A percentile compares a stretch with the other conserved stretches of the same genome.
phyloP scores from a whole-genome alignment of 2,329 filamentous ascomycete species.

The Ceratocystiopsis minuta region DNA sequence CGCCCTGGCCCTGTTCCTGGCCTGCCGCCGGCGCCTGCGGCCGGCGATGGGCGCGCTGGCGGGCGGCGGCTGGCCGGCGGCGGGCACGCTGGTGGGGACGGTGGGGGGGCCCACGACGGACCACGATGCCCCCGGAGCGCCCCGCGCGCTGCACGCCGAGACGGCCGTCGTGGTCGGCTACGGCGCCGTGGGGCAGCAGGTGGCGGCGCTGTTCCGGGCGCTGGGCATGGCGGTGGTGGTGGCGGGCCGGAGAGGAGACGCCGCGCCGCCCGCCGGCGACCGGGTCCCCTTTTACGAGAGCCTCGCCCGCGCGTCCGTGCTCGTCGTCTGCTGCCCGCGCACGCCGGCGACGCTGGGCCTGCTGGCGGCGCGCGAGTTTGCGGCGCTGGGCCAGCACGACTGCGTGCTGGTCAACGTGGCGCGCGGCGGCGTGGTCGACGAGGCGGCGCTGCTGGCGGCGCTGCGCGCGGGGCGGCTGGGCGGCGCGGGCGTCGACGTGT shows the following conservation, averaged over 20 bases:
- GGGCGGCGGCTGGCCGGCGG: constrained; percentile 10
- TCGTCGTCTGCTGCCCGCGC: constrained; percentile 18
- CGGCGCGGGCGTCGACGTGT: constrained; percentile 19
- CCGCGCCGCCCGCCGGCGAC: constrained; percentile 1
- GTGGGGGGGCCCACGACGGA: no score
- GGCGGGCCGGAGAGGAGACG: constrained; percentile 6
- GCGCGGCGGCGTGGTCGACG: constrained; percentile 17
- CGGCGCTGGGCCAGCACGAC: constrained; percentile 10
- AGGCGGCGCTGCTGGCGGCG: constrained; percentile 17
- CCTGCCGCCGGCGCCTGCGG: constrained; percentile 18
- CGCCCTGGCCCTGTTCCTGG: constrained; percentile 12
- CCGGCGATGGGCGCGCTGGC: constrained; percentile 13
- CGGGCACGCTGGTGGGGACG: constrained; percentile 9
- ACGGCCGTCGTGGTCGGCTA: constrained; percentile 18
- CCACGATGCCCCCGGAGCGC: no score
- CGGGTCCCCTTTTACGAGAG: constrained; percentile 9
- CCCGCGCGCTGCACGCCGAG: constrained; percentile 7
- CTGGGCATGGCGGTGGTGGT: constrained; percentile 18
- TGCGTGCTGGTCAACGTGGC: constrained; percentile 18
- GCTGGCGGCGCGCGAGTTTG: constrained; percentile 10
- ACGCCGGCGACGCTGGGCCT: constrained; percentile 12
- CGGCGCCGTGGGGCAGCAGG: constrained; percentile 17
- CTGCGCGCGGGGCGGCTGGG: constrained; percentile 15
- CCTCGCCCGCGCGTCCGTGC: constrained; percentile 13
- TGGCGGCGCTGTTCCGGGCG: constrained; percentile 13